phyloP scores from a whole-genome alignment of 2,329 filamentous ascomycete genomes.

The Neonectria sp. region DNA sequence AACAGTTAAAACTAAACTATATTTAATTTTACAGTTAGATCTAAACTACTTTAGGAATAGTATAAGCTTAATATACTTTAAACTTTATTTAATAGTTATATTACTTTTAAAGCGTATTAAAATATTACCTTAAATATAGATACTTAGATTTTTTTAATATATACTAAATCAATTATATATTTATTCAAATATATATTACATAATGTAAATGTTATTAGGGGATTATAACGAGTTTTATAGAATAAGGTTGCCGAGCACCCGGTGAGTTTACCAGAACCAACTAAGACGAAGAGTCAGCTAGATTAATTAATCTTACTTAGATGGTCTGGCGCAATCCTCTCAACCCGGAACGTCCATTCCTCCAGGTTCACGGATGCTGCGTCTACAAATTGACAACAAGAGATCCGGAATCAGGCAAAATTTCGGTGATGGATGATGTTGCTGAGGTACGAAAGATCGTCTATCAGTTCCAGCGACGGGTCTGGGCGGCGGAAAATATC shows the following conservation, averaged over 20 bases:
- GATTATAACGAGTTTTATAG: not conserved
- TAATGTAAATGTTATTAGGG: no score
- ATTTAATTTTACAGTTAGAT: not conserved
- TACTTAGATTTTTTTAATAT: no score
- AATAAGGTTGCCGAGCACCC: slow-evolving; percentile 22
- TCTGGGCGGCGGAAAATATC: slow-evolving; percentile 47
- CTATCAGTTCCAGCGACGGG: slow-evolving; percentile 44
- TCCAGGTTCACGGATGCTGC: slow-evolving; percentile 26
- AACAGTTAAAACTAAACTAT: not conserved
- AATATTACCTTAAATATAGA: no score
- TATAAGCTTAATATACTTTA: no score
- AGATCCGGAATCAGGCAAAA: not conserved
- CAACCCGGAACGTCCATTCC: slow-evolving; percentile 9
- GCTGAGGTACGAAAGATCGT: slow-evolving; percentile 43
- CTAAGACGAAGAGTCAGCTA: not conserved
- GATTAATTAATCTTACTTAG: not conserved
- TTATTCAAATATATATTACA: no score
- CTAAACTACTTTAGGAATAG: no score
- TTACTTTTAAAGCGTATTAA: no score
- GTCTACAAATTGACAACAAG: slow-evolving; percentile 20
- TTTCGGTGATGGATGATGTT: slow-evolving; percentile 22
- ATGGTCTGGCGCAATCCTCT: slow-evolving; percentile 25
- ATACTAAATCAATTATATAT: no score
- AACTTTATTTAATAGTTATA: no score
- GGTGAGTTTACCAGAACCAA: not conserved